Evolutionary conservation across 2,329 filamentous ascomycete genomes (phyloP).

Genomic region (Calonectria henricotiae): DNA sequence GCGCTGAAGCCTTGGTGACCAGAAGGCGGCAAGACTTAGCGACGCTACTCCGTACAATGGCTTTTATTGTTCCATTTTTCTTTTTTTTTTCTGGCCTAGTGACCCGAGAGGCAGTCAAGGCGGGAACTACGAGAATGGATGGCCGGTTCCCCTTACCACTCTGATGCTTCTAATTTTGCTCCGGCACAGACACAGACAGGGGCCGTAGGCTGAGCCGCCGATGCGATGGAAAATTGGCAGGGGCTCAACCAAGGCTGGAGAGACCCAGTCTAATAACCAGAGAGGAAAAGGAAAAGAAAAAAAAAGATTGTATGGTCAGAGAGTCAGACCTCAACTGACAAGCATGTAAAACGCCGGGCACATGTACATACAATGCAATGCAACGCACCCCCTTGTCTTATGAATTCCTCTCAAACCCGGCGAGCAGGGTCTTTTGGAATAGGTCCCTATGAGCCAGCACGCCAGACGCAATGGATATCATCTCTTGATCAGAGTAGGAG

Average conservation of each 20-base stretch:
- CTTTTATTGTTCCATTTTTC: constrained; percentile 21
- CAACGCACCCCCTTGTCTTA: constrained; percentile 23
- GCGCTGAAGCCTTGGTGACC: constrained; percentile 1
- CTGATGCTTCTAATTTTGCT: constrained; percentile 36
- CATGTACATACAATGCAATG: constrained; percentile 17
- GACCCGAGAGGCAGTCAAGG: constrained; percentile 26
- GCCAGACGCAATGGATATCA: constrained; percentile 26
- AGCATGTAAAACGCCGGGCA: constrained; percentile 11
- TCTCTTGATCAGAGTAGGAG: not conserved
- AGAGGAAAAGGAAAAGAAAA: not conserved
- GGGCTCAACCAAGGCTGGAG: constrained; percentile 22
- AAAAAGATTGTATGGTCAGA: not conserved
- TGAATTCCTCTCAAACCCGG: constrained; percentile 5
- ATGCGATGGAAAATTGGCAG: constrained; percentile 26
- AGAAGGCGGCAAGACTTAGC: constrained; percentile 4
- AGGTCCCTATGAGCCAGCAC: constrained; percentile 2
- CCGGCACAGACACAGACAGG: constrained; percentile 29
- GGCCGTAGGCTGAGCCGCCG: constrained; percentile 31
- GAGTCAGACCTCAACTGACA: constrained; percentile 7
- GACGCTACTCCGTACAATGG: constrained; percentile 3
- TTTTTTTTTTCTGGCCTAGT: constrained; percentile 20
- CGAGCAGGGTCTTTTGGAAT: constrained; percentile 16
- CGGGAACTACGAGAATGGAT: constrained; percentile 26
- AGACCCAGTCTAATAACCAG: constrained; percentile 8
- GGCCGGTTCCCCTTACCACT: constrained; percentile 23